phyloP scores from a whole-genome alignment of 805 yeast genomes.

The Wickerhamiella azyma region DNA sequence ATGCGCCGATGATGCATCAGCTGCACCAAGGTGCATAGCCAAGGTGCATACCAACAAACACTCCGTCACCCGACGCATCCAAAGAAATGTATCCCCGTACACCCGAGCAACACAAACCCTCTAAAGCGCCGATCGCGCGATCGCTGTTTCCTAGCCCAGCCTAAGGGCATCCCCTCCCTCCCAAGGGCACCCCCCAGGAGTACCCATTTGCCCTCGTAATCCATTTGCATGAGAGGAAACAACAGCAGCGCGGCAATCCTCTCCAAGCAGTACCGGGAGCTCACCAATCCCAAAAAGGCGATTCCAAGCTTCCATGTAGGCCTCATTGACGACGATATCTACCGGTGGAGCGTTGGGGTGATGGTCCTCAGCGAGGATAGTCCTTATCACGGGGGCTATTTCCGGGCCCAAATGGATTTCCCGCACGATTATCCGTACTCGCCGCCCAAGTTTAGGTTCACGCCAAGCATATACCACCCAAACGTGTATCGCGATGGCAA shows the following conservation, averaged over 20 bases:
- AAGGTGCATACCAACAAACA: too few relatives aligned
- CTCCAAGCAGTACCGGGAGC: conserved; percentile 85
- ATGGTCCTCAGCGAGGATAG: conserved; percentile 86
- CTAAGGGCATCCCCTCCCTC: background rate
- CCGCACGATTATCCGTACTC: conserved; percentile 83
- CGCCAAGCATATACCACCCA: conserved; percentile 90
- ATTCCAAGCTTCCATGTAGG: conserved; percentile 51
- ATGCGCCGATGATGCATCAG: too few relatives aligned
- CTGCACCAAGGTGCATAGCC: too few relatives aligned
- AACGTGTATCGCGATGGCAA: conserved; percentile 90
- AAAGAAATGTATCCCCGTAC: too few relatives aligned
- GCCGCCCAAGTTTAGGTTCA: conserved; percentile 86
- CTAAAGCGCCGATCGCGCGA: too few relatives aligned
- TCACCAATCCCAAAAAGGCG: conserved; percentile 82
- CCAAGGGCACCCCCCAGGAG: too few relatives aligned
- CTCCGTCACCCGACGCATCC: too few relatives aligned
- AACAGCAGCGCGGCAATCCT: conserved; percentile 47
- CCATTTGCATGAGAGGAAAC: conserved; percentile 1
- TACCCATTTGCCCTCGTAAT: too few relatives aligned
- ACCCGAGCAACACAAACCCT: too few relatives aligned
- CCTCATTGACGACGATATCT: conserved; percentile 47
- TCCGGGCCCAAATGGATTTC: conserved; percentile 84
- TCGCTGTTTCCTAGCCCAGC: too few relatives aligned
- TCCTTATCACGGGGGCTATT: conserved; percentile 85
- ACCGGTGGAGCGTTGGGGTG: conserved; percentile 73